Evolutionary conservation across 2,329 filamentous ascomycete species (phyloP), one percentile per base, ranked within the genome.

Genomic region (Phaeosphaeria sp.): DNA sequence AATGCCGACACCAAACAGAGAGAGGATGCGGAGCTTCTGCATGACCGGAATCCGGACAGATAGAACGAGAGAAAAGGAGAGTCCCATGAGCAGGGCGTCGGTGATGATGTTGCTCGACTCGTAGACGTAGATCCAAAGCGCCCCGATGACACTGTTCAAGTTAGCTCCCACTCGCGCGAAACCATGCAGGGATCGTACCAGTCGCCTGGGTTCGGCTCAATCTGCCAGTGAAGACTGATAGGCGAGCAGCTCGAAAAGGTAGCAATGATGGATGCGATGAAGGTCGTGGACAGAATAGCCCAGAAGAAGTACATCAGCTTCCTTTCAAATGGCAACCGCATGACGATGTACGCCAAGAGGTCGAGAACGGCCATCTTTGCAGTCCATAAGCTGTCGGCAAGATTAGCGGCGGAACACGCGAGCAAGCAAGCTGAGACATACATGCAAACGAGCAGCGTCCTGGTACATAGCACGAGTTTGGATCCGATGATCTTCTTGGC

Each of bases 331-430:
- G 61, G 64, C 55, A 66, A 56, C 44, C 63, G 61, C 9, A 64
- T 55, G 27, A 66, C 63, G 13, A 66, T 44, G 43, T 55, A 56
- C 36, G 58, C 54, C 8, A 65, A 18, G 0, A 66, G 55, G 27
- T 66, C 64, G 17, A 66, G 56, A 2, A 66, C 64, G 13, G 64
- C 64, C 53, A 66, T 53, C 44, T 66, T 66, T 11, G 64, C 42
- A 15, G 51, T 56, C 64, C 64, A 66, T 13, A 66, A 47, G 39
- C 64, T 66, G 18, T 45, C 18, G 15, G 13, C 17, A 46, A 2
- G 13, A 22, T 48, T n/a, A 33, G 33, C 5, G 13, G 24, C 6
- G 20, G 20, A 20, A 52, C 9, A 6, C 27, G 11, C 4, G 13
- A 1, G 11, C 11, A 2, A 15, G 18, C 3, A 3, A 39, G 25